phyloP scores from a whole-genome alignment of 805 yeast species.

The Monosporozyma yasuniensis region DNA sequence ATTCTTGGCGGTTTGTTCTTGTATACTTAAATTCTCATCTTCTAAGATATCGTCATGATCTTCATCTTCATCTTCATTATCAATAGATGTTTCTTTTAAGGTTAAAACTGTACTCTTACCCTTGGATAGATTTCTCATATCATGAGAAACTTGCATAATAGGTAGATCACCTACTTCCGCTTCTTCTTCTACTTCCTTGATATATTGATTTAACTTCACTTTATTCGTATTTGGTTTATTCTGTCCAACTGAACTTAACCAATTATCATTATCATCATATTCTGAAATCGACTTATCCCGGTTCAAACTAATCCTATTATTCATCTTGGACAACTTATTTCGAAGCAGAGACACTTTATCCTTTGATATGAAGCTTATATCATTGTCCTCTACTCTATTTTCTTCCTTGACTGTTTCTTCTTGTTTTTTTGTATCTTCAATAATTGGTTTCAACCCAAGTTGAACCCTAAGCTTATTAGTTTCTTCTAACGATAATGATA shows the following conservation, averaged over 20 bases:
- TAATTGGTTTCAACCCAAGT: slow-evolving; percentile 36
- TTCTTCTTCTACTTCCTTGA: slow-evolving; percentile 21
- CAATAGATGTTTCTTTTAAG: slow-evolving; percentile 36
- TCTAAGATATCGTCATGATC: slow-evolving; percentile 24
- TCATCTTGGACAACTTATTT: slow-evolving; percentile 12
- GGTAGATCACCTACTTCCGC: slow-evolving; percentile 23
- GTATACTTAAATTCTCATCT: slow-evolving; percentile 19
- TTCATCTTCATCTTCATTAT: slow-evolving; percentile 22
- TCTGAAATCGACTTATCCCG: neutral
- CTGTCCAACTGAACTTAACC: slow-evolving; percentile 21
- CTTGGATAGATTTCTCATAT: slow-evolving; percentile 32
- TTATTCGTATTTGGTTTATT: slow-evolving; percentile 1
- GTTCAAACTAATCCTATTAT: neutral
- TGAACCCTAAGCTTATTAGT: slow-evolving; percentile 35
- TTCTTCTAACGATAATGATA: slow-evolving; percentile 33
- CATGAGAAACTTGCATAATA: slow-evolving; percentile 41
- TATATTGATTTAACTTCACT: slow-evolving; percentile 7
- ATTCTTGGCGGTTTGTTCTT: slow-evolving; percentile 25
- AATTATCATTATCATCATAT: slow-evolving; percentile 8
- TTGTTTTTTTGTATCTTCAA: slow-evolving; percentile 14
- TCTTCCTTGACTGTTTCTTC: slow-evolving; percentile 2
- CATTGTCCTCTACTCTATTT: slow-evolving; percentile 1
- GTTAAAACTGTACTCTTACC: slow-evolving; percentile 45
- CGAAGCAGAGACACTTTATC: slow-evolving; percentile 14
- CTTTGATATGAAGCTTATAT: slow-evolving; percentile 7